Percentiles rank a stretch among this genome's conserved stretches.
phyloP scores from a whole-genome alignment of 2,329 filamentous ascomycete genomes.

The Exophiala sp. region DNA sequence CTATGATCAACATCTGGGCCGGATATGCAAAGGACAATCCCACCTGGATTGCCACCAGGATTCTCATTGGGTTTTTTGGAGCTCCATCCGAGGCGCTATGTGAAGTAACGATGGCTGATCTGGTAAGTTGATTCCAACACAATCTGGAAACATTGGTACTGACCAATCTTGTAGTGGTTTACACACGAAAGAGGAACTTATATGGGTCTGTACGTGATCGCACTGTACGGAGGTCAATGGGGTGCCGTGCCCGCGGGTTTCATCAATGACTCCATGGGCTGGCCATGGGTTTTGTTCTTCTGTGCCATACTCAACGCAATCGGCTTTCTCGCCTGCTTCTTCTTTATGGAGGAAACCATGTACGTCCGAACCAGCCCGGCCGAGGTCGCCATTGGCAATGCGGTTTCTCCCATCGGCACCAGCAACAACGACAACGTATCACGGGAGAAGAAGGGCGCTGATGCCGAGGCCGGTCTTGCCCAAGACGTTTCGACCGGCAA shows the following conservation, averaged over 20 bases:
- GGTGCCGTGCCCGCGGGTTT: conserved; percentile 35
- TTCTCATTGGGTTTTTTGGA: conserved; percentile 47
- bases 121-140: conserved; percentile 16
- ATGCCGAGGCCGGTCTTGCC: not conserved
- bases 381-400: too few relatives aligned
- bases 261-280: conserved; percentile 15
- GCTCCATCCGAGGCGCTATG: conserved; percentile 49
- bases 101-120: conserved; percentile 45
- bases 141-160: too few relatives aligned
- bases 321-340: conserved; percentile 15
- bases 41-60: conserved; percentile 48
- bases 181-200: conserved; percentile 20
- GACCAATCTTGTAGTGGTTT: conserved; percentile 1
- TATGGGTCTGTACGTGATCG: conserved; percentile 18
- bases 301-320: conserved; percentile 13
- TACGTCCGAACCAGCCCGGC: conserved; percentile 1
- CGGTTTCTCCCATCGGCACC: conserved; percentile 33
- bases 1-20: conserved; percentile 42
- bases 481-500: not conserved
- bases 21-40: conserved; percentile 43
- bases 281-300: conserved; percentile 20
- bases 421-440: conserved; percentile 51
- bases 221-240: conserved; percentile 10
- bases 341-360: conserved; percentile 25
- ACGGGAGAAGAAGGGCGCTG: conserved; percentile 30